phyloP scores from a whole-genome alignment of 2,329 filamentous ascomycete species.

The Paraphoma sp. region DNA sequence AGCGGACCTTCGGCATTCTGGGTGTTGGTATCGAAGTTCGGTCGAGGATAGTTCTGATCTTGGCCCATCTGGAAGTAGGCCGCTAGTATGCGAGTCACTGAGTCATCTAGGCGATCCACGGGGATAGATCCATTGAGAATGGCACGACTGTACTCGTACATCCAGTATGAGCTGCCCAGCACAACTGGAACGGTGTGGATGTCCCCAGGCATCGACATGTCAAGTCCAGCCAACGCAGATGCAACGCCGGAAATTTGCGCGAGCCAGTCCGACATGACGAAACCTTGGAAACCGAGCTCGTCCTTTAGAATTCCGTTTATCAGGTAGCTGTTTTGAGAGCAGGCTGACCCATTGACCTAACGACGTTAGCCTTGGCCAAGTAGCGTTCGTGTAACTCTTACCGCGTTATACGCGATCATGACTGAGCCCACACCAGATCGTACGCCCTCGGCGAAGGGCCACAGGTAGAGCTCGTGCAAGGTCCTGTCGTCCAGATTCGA shows the following conservation, averaged over 20 bases:
- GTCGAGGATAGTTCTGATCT: slow-evolving; percentile 51
- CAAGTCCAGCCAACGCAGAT: slow-evolving; percentile 80
- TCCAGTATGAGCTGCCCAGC: slow-evolving; percentile 66
- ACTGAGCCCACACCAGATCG: slow-evolving; percentile 77
- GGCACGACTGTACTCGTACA: slow-evolving; percentile 74
- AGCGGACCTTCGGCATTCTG: slow-evolving; percentile 42
- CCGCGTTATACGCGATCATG: slow-evolving; percentile 78
- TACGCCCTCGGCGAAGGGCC: slow-evolving; percentile 84
- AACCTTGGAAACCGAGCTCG: slow-evolving; percentile 85
- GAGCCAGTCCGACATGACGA: slow-evolving; percentile 89
- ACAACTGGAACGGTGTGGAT: slow-evolving; percentile 56
- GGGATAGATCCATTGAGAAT: slow-evolving; percentile 85
- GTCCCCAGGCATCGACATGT: slow-evolving; percentile 81
- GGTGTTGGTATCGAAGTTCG: slow-evolving; percentile 47
- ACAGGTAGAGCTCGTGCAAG: slow-evolving; percentile 80
- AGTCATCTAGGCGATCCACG: slow-evolving; percentile 82
- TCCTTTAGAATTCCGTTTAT: slow-evolving; percentile 87
- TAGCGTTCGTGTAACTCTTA: slow-evolving; percentile 14
- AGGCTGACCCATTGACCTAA: slow-evolving; percentile 60
- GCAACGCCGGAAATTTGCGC: slow-evolving; percentile 82
- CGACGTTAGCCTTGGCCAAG: slow-evolving; percentile 10
- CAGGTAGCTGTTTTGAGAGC: slow-evolving; percentile 76
- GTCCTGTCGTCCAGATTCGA: slow-evolving; percentile 78
- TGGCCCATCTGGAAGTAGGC: slow-evolving; percentile 74
- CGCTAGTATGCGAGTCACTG: slow-evolving; percentile 84